A percentile compares a stretch with the other conserved stretches of the same genome.
Evolutionary conservation across 139 green algal genomes (phyloP).

Genomic region (Pseudopediastrum boryanum): DNA sequence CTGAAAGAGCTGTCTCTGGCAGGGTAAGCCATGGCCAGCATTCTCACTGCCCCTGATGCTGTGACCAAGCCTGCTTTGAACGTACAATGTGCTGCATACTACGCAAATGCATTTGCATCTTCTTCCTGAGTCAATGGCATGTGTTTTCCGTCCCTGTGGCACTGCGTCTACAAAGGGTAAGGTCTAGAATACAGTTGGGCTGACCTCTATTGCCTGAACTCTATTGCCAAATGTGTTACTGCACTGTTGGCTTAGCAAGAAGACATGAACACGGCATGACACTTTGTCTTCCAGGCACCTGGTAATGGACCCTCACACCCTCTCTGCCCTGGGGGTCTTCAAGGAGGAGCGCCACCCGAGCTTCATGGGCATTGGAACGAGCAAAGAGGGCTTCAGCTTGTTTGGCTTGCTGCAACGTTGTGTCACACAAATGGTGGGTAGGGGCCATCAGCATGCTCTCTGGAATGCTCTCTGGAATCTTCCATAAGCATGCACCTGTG

Average conservation of each 20-base stretch:
- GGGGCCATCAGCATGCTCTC: no score
- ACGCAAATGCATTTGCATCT: background rate
- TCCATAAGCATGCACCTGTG: no score
- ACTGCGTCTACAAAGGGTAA: background rate
- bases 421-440: constrained; percentile 56
- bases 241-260: background rate
- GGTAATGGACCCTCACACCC: constrained; percentile 57
- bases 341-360: constrained; percentile 81
- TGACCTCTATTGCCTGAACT: background rate
- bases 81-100: no score
- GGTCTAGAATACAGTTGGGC: background rate
- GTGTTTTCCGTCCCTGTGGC: background rate
- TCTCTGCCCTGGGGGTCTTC: constrained; percentile 77
- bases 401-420: constrained; percentile 80
- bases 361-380: constrained; percentile 84
- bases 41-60: no score
- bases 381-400: constrained; percentile 91
- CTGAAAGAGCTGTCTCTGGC: no score
- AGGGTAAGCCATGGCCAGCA: no score
- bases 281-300: constrained; percentile 50
- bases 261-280: no score
- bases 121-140: background rate
- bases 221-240: background rate
- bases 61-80: no score
- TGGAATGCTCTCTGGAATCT: background rate